phyloP scores from a whole-genome alignment of 148 eudicot species.

The Rhododendron vialii region DNA sequence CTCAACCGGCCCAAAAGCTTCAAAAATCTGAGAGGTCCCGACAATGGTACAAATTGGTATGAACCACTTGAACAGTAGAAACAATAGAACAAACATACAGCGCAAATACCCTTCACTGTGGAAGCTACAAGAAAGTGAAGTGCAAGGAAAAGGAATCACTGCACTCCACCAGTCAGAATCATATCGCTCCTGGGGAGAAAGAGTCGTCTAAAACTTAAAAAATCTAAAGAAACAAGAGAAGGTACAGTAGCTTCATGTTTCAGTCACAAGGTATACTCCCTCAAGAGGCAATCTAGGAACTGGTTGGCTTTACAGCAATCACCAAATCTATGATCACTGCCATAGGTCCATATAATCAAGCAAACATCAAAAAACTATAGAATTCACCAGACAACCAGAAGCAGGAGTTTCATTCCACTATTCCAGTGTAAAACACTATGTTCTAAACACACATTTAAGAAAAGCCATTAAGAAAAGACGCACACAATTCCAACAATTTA shows the following conservation, averaged over 20 bases:
- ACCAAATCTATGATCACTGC: not conserved
- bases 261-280: not conserved
- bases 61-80: not conserved
- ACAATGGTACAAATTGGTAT: not conserved
- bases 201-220: not conserved
- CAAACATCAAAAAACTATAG: not conserved
- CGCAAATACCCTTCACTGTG: not conserved
- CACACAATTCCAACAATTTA: not conserved
- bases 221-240: not conserved
- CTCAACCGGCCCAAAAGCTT: constrained; percentile 97
- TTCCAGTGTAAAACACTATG: not conserved
- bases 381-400: not conserved
- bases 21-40: constrained; percentile 41
- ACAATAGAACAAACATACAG: not conserved
- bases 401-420: not conserved
- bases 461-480: not conserved
- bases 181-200: not conserved
- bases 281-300: not conserved
- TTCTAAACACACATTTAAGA: not conserved
- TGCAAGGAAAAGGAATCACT: not conserved
- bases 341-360: not conserved
- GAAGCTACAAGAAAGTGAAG: not conserved
- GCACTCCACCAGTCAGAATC: not conserved
- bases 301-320: not conserved
- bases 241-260: not conserved